A percentile compares a stretch with the other conserved stretches of the same genome.
These are phyloP conservation scores for Erodium moschatum DNA, from an alignment of 441 rosid species.

Conservation along the genomic window DNA sequence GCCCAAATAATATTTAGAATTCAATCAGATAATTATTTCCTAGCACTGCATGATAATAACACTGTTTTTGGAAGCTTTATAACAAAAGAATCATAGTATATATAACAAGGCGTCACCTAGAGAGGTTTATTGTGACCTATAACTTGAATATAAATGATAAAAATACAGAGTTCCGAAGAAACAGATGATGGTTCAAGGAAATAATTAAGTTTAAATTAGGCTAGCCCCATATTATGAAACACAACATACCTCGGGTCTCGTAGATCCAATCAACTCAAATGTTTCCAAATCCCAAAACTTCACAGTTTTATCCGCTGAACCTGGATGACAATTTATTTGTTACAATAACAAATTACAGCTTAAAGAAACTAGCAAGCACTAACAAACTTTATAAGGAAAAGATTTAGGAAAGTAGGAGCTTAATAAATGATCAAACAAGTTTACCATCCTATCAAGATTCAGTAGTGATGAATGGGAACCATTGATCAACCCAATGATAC, in stretches of 20 bases:
- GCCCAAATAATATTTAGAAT: too few species aligned
- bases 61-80: too few species aligned
- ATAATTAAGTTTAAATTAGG: conserved; percentile 6
- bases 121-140: not conserved
- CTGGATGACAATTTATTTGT: conserved; percentile 39
- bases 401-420: not conserved
- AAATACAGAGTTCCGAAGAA: not conserved
- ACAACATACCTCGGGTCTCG: conserved; percentile 75
- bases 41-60: too few species aligned
- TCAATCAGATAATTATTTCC: too few species aligned
- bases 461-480: not conserved
- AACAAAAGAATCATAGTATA: not conserved
- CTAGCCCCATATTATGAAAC: conserved; percentile 5
- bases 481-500: not conserved
- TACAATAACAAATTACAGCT: not conserved
- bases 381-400: not conserved
- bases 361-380: not conserved
- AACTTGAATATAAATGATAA: not conserved
- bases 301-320: conserved; percentile 89
- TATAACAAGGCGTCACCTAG: not conserved
- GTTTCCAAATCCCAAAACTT: conserved; percentile 98
- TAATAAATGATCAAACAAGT: conserved; percentile 4
- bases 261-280: conserved; percentile 82
- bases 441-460: not conserved
- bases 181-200: not conserved